Base-by-base conservation (phyloP, 345 rosid species). In the Gossypium herbaceum region DNA sequence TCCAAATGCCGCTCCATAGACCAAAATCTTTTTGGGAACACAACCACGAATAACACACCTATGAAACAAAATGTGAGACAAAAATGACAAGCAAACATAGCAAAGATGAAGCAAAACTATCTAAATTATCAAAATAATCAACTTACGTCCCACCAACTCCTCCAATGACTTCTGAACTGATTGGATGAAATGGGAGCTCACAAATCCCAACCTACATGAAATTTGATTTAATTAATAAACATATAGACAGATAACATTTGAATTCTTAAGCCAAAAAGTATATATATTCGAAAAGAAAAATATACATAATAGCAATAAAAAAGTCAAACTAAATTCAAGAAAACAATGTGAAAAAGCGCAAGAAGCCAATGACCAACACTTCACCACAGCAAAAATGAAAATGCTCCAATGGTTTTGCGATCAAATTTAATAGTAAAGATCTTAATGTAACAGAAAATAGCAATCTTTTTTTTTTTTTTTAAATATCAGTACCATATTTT, bases 81-180 rank as follows among this genome's bases (percentile, higher is more conserved):
- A 4, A 25, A 76, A 34, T 15, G 13, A 80, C 43, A 59, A 50
- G 45, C 39, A 27, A 48, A 54, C 60, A 57, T 17, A 44, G 45
- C 16, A 56, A 19, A 15, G 7, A 63, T 15, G 56, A 66, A 20
- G 13, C 10, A 78, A 55, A 7, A 16, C 41, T 3, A 41, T 1
- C 43, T 51, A 72, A 60, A 51, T 9, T 9, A 29, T 12, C 41
- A 20, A 43, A 58, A 2, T 4, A 39, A 77, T 77, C 50, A 80
- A 88, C 99, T 87, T 87, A 95, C 99, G 99, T 95, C 79, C 99
- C 99, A 81, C 99, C 99, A 80, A 95, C 92, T 72, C 99, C 99
- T 78, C 98, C 99, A 79, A 83, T 75, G 67, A 84, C 90, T 79
- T 95, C 98, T 1, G 99, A 91, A 82, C 99, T 95, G 84, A 95